Conservation (phyloP, 768 basidiomycete species). For the Calvatia gigantea region DNA sequence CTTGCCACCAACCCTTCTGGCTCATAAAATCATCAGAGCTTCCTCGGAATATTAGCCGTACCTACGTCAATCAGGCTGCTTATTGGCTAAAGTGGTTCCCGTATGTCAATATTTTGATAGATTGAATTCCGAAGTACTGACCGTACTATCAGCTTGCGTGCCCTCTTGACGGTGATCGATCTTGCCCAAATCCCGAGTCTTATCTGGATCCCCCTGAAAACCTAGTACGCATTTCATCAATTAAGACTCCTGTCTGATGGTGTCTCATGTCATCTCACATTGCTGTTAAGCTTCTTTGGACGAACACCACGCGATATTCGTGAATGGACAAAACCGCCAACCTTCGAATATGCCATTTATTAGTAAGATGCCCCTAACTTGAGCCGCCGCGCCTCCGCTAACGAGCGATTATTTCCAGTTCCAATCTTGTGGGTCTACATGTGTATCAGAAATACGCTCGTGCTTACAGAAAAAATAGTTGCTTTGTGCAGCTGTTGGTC, state of each 20-base stretch:
- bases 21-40: slow-evolving; percentile 36
- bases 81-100: slow-evolving; percentile 85
- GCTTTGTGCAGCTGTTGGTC: slow-evolving; percentile 70
- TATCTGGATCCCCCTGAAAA: slow-evolving; percentile 63
- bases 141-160: slow-evolving; percentile 47
- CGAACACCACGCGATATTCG: slow-evolving; percentile 76
- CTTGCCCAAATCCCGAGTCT: slow-evolving; percentile 83
- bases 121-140: neutral
- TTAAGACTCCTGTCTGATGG: slow-evolving; percentile 36
- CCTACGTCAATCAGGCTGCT: slow-evolving; percentile 77
- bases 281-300: slow-evolving; percentile 49
- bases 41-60: slow-evolving; percentile 61
- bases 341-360: slow-evolving; percentile 71
- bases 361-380: slow-evolving; percentile 37
- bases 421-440: slow-evolving; percentile 23
- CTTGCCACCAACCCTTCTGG: neutral
- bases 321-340: slow-evolving; percentile 74
- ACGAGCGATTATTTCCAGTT: slow-evolving; percentile 15
- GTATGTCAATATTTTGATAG: slow-evolving; percentile 31
- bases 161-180: slow-evolving; percentile 80
- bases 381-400: neutral
- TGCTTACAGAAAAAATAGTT: slow-evolving; percentile 36
- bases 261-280: neutral
- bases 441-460: slow-evolving; percentile 3
- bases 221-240: slow-evolving; percentile 55